Base-by-base conservation (phyloP, 2,329 filamentous ascomycete species). In the Dactylella cylindrospora region DNA sequence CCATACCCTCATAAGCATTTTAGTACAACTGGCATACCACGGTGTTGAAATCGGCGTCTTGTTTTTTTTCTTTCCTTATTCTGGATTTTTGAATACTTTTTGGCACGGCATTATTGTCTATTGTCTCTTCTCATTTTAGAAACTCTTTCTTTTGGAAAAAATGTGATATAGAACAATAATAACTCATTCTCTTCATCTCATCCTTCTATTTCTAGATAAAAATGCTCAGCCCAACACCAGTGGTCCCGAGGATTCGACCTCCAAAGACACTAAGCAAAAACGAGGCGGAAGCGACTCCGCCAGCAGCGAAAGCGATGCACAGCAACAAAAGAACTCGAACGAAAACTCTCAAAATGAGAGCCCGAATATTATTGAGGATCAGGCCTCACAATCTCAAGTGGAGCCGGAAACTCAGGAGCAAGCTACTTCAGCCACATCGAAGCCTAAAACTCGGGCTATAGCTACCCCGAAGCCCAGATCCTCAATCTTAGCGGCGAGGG, bases 151-250 rank as follows among this genome's bases (percentile, higher is more conserved):
- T 10, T 40, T 40, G 26, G 32, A 31, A 33, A 23, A 44, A 38
- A 49, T 54, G 57, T 53, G 43, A 62, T 6, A 49, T 47, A 49
- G 50, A 44, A 49, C 26, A 61, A 53, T 41, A 62, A 41, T 62
- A 62, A 62, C 54, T 62, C 29, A 62, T 57, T 50, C 12, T 62
- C 38, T 40, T 43, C 43, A 39, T 32, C 44, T n/a, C n/a, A n/a
- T 13, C 35, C 32, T 31, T 44, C 43, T 62, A 53, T 49, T 53
- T 62, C 55, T 62, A 62, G 57, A 54, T 32, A 50, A 38, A 22
- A 46, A 44, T 32, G 44, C 22, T 29, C 57, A 54, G 38, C 19
- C 49, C 33, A 31, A 43, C 49, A 54, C 43, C 26, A 54, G 49
- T 50, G 50, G 57, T 38, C 57, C 57, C 25, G 57, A 61, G 49